Base-by-base conservation (phyloP, 2,329 filamentous ascomycete species). In the Penicillium sp. region DNA sequence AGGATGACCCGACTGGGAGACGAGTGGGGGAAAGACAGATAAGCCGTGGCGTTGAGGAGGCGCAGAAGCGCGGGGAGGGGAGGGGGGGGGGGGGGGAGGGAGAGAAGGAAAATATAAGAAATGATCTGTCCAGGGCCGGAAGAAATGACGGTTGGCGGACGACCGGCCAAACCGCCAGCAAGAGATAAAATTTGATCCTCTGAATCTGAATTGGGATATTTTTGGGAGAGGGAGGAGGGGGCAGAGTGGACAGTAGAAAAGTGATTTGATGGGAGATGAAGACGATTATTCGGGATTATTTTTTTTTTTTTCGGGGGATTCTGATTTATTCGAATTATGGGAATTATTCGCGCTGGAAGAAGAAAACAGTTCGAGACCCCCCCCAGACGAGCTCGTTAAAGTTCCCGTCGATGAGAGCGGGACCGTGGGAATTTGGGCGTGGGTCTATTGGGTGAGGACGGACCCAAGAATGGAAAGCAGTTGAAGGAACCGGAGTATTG, bases 11-110 rank as follows among this genome's bases (percentile, higher is more conserved):
- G 18, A 18, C 18, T 18, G 18, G 26, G 32, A 11, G 32, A 35
- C 13, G 34, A 32, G 42, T 29, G 42, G 50, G 34, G 42, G 45
- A 49, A 48, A 47, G 39, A 46, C 46, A 34, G 39, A 39, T n/a
- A 44, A 48, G 46, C 47, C 48, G 54, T 56, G 54, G 54, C 54
- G 54, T 47, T 43, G 48, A 39, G 47, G 53, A 51, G 49, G 49
- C 49, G 49, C 43, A 50, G 51, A 52, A 51, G 51, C 51, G 53
- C 48, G 49, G 50, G 53, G 54, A 42, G 36, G 32, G 33, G 28
- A 33, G 35, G 27, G 36, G 43, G 33, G 12, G n/a, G n/a, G 49
- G 50, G 53, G 54, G 38, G 36, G 32, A 34, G 28, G 33, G 35
- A 24, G 36, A 34, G 33, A 12, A 45, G 34, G 39, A 37, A 47